These are phyloP conservation scores for Trichoderma sp. DNA, from an alignment of 2,329 filamentous ascomycete genomes.

Conservation along the genomic window DNA sequence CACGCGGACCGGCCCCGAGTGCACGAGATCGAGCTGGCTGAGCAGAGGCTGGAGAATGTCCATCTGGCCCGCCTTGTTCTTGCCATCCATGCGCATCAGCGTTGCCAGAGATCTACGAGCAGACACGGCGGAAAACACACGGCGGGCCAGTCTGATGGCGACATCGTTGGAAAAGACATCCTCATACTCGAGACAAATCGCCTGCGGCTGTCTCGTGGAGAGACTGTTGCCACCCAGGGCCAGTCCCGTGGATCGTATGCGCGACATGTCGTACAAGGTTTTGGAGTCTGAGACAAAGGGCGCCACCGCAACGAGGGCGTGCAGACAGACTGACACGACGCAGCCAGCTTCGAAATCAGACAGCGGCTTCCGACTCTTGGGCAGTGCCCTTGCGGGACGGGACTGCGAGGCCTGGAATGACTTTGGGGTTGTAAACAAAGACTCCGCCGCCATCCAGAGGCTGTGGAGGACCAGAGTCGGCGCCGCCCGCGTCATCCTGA, in stretches of 20 bases:
- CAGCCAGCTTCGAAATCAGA: conserved; percentile 55
- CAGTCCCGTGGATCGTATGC: conserved; percentile 58
- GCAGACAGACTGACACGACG: conserved; percentile 62
- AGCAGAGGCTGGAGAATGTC: conserved; percentile 53
- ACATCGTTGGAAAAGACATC: conserved; percentile 65
- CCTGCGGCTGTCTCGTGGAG: conserved; percentile 50
- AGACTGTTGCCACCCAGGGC: conserved; percentile 51
- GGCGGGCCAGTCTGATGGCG: conserved; percentile 59
- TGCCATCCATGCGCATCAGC: conserved; percentile 44
- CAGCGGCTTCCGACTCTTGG: conserved; percentile 24
- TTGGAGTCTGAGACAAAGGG: conserved; percentile 53
- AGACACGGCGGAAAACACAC: conserved; percentile 60
- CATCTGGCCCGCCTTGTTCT: conserved; percentile 37
- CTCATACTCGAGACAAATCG: conserved; percentile 62
- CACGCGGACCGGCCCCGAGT: conserved; percentile 47
- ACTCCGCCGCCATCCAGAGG: conserved; percentile 63
- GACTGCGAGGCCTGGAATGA: conserved; percentile 46
- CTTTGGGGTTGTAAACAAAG: conserved; percentile 59
- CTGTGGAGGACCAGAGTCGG: conserved; percentile 64
- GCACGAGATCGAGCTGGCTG: conserved; percentile 56
- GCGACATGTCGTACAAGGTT: conserved; percentile 61
- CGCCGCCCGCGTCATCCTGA: conserved; percentile 59
- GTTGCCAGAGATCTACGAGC: conserved; percentile 55
- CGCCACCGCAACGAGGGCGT: conserved; percentile 62
- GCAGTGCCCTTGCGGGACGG: conserved; percentile 26